Evolutionary conservation across 2,329 filamentous ascomycete species (phyloP), one percentile per base, ranked within the genome.

Genomic region (Microdochium nivale): DNA sequence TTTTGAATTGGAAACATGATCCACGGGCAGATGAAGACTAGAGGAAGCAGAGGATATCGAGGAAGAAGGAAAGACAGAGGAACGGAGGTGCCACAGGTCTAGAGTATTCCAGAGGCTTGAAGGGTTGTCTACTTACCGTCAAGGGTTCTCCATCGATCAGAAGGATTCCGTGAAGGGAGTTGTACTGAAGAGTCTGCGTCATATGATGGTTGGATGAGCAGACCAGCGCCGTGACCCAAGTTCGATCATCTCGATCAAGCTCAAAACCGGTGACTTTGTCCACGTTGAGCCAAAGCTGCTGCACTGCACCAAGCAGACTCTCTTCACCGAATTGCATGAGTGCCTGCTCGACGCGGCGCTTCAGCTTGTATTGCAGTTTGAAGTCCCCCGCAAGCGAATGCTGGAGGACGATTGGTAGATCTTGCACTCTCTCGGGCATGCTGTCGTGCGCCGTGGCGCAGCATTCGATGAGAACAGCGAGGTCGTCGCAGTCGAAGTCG

Each of bases 81-180:
- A n/a, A n/a, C n/a, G n/a, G n/a, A n/a, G n/a, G n/a, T n/a, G n/a
- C n/a, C n/a, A n/a, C n/a, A n/a, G n/a, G n/a, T n/a, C n/a, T n/a
- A n/a, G n/a, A n/a, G n/a, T 3, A 47, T n/a, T 0, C 83, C 80
- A 30, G 5, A 30, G 27, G 5, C 11, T 30, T 30, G 5, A 30
- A 5, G 27, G 11, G 27, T 11, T 30, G 11, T 11, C 11, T 30
- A 58, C 59, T 58, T 50, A 61, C 59, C 1, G 77, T 73, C 13
- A 79, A 56, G 7, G 72, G 67, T 47, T 72, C 60, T 0, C 75
- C 73, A 52, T 81, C 66, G 4, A 81, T 65, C 0, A 79, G 62
- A 0, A 81, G 59, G 47, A 73, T 68, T 0, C 78, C 77, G 33
- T 72, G 66, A 0, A 78, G 49, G 0, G 75, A 53, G 55, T 80